phyloP scores from a whole-genome alignment of 2,329 filamentous ascomycete genomes.

The Helminthosporium solani region DNA sequence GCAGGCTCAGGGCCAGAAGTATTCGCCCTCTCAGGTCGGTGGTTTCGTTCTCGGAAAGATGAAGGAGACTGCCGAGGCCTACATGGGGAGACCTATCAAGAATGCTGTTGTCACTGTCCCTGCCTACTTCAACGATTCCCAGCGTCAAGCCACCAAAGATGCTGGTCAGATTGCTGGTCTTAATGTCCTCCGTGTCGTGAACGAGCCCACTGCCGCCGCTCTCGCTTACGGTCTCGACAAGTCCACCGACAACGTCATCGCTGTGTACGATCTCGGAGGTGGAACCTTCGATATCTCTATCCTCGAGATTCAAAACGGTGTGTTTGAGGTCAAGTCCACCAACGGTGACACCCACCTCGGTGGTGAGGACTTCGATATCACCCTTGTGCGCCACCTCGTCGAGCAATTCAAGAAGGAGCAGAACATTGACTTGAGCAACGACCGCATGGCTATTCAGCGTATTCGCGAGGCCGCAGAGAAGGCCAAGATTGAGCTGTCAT shows the following conservation, averaged over 20 bases:
- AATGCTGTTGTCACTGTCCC: slow-evolving; percentile 97
- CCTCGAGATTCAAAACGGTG: slow-evolving; percentile 94
- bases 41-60: slow-evolving; percentile 97
- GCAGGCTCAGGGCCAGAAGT: slow-evolving; percentile 87
- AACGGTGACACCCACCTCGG: slow-evolving; percentile 98
- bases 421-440: slow-evolving; percentile 81
- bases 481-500: slow-evolving; percentile 98
- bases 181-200: slow-evolving; percentile 95
- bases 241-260: slow-evolving; percentile 83
- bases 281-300: slow-evolving; percentile 99
- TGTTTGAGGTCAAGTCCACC: slow-evolving; percentile 99
- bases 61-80: slow-evolving; percentile 97
- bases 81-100: slow-evolving; percentile 86
- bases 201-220: slow-evolving; percentile 95
- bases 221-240: slow-evolving; percentile 96
- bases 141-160: slow-evolving; percentile 97
- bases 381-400: slow-evolving; percentile 88
- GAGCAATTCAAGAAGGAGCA: slow-evolving; percentile 96
- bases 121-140: slow-evolving; percentile 98
- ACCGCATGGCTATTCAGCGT: slow-evolving; percentile 98
- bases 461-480: slow-evolving; percentile 98
- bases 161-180: slow-evolving; percentile 94
- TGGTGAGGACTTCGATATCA: slow-evolving; percentile 97
- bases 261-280: slow-evolving; percentile 97
- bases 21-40: slow-evolving; percentile 97